Evolutionary conservation across 148 eudicot genomes (phyloP), one percentile per base, ranked within the genome.

Genomic region (Arctostaphylos glauca): DNA sequence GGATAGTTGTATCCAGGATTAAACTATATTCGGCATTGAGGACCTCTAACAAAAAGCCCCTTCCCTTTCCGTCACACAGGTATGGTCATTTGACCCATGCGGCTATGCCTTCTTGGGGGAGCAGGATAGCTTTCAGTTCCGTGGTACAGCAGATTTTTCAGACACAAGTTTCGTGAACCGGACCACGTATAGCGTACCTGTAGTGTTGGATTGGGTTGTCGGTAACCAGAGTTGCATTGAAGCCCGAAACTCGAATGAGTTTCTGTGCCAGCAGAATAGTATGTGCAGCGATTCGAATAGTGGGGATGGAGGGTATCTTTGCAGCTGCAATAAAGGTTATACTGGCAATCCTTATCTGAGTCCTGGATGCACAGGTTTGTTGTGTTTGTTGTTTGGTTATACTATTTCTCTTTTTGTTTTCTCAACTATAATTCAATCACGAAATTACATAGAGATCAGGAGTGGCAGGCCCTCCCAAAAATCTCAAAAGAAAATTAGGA

Each of bases 161-260:
- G 84, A 85, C 25, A 58, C 79, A 3, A 16, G 8, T 41, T 84
- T 88, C 5, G 8, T 56, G 16, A 47, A 77, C 8, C 54, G 77
- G 49, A 79, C 38, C 38, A 25, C 48, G 0, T 60, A 72, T 0
- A 41, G 10, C 23, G 87, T 90, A 47, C 90, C 89, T 3, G 50
- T 88, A 14, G 89, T 88, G 43, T n/a, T 84, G 9, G 84, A 90
- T 19, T 90, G 89, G 90, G 85, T 81, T 58, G 58, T 88, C 6
- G 89, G 83, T 5, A 83, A 82, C 23, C 66, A 81, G 79, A 85
- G 84, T 52, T 90, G 92, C 53, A 48, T 4, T 23, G 48, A 86
- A 70, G 89, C 86, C 15, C 31, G 76, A 19, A 68, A 79, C 31
- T 4, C 1, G 38, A 31, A 31, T 31, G 38, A 31, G 38, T 31